Percentiles rank a stretch among this genome's conserved stretches.
These are phyloP conservation scores for Geoglossum glabrum DNA, from an alignment of 495 filamentous ascomycete genomes.

Conservation along the genomic window DNA sequence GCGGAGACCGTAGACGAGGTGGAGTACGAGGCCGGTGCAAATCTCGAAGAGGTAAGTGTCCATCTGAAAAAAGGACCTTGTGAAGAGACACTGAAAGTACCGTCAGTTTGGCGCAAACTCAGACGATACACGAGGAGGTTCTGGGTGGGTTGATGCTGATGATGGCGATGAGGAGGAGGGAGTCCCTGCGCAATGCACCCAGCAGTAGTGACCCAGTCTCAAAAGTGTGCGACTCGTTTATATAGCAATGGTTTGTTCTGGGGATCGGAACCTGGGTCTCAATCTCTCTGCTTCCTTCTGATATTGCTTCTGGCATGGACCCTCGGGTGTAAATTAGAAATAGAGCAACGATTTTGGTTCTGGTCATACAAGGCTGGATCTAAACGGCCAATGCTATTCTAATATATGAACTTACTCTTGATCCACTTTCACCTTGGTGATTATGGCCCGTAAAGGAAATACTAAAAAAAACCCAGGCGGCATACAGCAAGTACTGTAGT, in stretches of 20 bases:
- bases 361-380: too few species aligned
- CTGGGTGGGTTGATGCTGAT: slow-evolving; percentile 65
- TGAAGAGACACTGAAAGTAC: slow-evolving; percentile 13
- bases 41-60: slow-evolving; percentile 52
- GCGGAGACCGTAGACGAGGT: slow-evolving; percentile 71
- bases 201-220: slow-evolving; percentile 34
- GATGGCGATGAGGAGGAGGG: slow-evolving; percentile 30
- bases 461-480: too few species aligned
- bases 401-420: too few species aligned
- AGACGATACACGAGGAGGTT: slow-evolving; percentile 48
- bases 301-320: neutral
- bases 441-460: too few species aligned
- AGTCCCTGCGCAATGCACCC: slow-evolving; percentile 50
- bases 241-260: neutral
- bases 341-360: too few species aligned
- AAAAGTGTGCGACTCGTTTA: neutral
- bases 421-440: too few species aligned
- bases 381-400: too few species aligned
- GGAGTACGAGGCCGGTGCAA: slow-evolving; percentile 56
- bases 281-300: neutral
- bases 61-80: neutral
- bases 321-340: slow-evolving; percentile 1
- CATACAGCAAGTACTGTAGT: too few species aligned
- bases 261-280: neutral
- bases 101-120: slow-evolving; percentile 41